These are phyloP conservation scores for Aspergillus pseudonomiae DNA, from an alignment of 2,329 filamentous ascomycete species.

Conservation along the genomic window DNA sequence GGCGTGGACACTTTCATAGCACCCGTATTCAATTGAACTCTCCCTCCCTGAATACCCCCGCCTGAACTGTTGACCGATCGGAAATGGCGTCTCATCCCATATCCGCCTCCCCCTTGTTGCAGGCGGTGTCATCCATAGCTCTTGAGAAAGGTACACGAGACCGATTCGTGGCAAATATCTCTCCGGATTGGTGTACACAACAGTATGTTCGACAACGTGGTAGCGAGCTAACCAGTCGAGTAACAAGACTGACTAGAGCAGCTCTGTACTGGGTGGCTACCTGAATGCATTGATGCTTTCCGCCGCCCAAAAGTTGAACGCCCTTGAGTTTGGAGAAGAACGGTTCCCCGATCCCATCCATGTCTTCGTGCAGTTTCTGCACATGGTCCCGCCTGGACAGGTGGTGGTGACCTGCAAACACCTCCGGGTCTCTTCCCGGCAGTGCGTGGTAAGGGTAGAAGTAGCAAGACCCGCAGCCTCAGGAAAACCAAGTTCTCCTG, in stretches of 20 bases:
- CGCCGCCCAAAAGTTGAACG: conserved; percentile 18
- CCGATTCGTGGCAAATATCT: conserved; percentile 19
- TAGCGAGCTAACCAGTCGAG: neutral
- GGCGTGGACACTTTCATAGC: neutral
- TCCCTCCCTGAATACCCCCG: neutral
- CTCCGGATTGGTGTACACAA: conserved; percentile 26
- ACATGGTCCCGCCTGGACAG: conserved; percentile 20
- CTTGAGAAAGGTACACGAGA: conserved; percentile 14
- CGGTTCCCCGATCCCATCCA: conserved; percentile 24
- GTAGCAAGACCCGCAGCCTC: neutral
- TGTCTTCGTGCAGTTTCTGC: conserved; percentile 25
- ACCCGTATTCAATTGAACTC: neutral
- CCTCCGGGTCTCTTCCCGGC: conserved; percentile 21
- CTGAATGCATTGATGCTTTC: conserved; percentile 24
- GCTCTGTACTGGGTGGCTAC: conserved; percentile 27
- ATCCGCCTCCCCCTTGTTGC: conserved; percentile 14
- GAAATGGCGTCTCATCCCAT: conserved; percentile 10
- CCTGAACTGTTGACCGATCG: neutral
- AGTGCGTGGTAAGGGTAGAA: conserved; percentile 24
- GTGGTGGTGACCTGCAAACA: conserved; percentile 18
- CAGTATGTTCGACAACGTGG: conserved; percentile 21
- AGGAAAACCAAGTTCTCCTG: neutral
- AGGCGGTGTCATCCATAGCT: conserved; percentile 20
- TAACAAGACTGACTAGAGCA: conserved; percentile 16
- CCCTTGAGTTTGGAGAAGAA: conserved; percentile 11